These are phyloP conservation scores for Colletotrichum falcatum DNA, from an alignment of 2,329 filamentous ascomycete genomes.

Conservation along the genomic window DNA sequence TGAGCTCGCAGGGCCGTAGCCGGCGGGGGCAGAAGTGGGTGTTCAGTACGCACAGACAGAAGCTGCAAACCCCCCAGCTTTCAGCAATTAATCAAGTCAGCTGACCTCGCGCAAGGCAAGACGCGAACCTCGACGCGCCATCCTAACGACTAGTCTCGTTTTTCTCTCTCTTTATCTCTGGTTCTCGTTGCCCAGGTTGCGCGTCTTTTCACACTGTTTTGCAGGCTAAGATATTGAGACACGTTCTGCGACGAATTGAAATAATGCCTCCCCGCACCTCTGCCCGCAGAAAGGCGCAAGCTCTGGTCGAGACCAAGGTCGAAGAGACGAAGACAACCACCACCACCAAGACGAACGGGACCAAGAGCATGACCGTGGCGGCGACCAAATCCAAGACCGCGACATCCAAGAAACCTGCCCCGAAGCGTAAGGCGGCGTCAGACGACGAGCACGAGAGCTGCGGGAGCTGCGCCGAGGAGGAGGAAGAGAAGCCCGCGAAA, in stretches of 20 bases:
- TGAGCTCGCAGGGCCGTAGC: neutral
- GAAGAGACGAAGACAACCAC: constrained; percentile 44
- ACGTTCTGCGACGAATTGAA: neutral
- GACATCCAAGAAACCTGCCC: constrained; percentile 39
- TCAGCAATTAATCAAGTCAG: constrained; percentile 34
- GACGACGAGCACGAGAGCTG: constrained; percentile 45
- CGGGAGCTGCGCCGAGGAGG: constrained; percentile 42
- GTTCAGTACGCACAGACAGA: neutral
- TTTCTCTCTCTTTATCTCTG: neutral
- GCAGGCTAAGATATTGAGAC: neutral
- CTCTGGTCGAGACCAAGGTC: constrained; percentile 44
- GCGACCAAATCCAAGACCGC: constrained; percentile 31
- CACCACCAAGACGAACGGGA: constrained; percentile 34
- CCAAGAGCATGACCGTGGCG: constrained; percentile 28
- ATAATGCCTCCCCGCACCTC: constrained; percentile 52
- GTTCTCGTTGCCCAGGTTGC: neutral
- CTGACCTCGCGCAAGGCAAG: constrained; percentile 27
- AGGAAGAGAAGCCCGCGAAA: constrained; percentile 51
- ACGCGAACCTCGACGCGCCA: constrained; percentile 32
- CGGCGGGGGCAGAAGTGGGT: neutral
- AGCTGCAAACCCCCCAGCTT: neutral
- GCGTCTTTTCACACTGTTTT: neutral
- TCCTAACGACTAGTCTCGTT: constrained; percentile 10
- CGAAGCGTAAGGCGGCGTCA: constrained; percentile 50
- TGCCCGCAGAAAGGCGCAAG: constrained; percentile 47